Conservation (phyloP, 345 rosid species). For the Lepidium aucheri region DNA sequence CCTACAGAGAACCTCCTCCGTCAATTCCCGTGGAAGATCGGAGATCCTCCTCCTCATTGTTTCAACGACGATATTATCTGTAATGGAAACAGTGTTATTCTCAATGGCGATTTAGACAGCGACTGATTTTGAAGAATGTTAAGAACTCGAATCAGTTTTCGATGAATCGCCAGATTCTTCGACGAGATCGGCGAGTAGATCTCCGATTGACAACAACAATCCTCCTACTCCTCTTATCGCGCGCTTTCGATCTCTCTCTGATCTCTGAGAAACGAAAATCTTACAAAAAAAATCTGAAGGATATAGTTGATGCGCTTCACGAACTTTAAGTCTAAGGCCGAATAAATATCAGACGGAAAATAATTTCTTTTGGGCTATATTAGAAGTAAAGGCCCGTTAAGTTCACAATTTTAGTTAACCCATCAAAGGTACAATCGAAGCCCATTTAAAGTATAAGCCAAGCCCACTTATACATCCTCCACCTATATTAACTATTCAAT, state of each 20-base stretch:
- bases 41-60: too few species aligned
- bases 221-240: conserved; percentile 77
- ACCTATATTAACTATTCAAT: background rate
- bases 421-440: too few species aligned
- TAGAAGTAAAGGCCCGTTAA: background rate
- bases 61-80: too few species aligned
- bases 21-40: too few species aligned
- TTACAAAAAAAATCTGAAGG: background rate
- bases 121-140: conserved; percentile 8
- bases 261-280: background rate
- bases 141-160: background rate
- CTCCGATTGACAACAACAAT: conserved; percentile 67
- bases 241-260: background rate
- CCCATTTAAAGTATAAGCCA: conserved; percentile 6
- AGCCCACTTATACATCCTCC: background rate
- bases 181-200: conserved; percentile 68
- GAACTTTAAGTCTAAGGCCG: background rate
- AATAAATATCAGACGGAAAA: too few species aligned
- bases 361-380: too few species aligned
- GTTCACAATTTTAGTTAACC: background rate
- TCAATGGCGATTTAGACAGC: too few species aligned
- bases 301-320: background rate
- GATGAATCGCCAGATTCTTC: conserved; percentile 28
- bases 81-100: too few species aligned
- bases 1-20: too few species aligned